Base-by-base conservation (phyloP, 768 basidiomycete species). In the Lactarius akahatsu region DNA sequence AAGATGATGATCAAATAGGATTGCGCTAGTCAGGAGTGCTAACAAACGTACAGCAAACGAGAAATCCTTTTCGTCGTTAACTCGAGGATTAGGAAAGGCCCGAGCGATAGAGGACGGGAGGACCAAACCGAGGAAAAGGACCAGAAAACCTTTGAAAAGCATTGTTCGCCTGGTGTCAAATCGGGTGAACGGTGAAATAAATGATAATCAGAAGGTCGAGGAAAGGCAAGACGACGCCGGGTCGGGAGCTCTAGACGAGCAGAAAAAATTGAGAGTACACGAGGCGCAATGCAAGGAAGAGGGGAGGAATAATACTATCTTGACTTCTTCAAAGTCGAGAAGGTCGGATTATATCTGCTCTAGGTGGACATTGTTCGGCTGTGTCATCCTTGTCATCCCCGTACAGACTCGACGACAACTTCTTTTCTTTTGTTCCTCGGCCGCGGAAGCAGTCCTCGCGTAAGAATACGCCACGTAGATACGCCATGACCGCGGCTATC, bases 1-100 rank as follows among this genome's bases (percentile, higher is more conserved):
- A 34, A 61, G 47, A 61, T 36, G 50, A 34, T 8, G 20, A 18
- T 34, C n/a, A 61, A 36, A 54, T 61, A 26, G 23, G 50, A 52
- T 23, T 5, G 23, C 26, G 26, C 36, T 16, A 16, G 15, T n/a
- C 18, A 18, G 10, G 20, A 20, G 23, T 10, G 20, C 55, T 30
- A 11, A 56, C 55, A 34, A 30, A 34, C 55, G 55, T 30, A 56
- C 55, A 0, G 30, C 4, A 16, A 3, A 28, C 5, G 50, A 52
- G 4, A 23, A 9, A 8, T 15, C 0, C 0, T 30, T 30, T 20
- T 20, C 0, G 28, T n/a, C 55, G 30, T 18, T 32, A 78, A 80
- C 67, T 16, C 2, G 64, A 78, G 82, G 6, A 73, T 82, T 13
- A 34, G 63, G 63, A 28, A 40, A 0, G 15, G 41, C 57, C 4